Conservation (phyloP, 2,329 filamentous ascomycete species). For the Chalara sp. region DNA sequence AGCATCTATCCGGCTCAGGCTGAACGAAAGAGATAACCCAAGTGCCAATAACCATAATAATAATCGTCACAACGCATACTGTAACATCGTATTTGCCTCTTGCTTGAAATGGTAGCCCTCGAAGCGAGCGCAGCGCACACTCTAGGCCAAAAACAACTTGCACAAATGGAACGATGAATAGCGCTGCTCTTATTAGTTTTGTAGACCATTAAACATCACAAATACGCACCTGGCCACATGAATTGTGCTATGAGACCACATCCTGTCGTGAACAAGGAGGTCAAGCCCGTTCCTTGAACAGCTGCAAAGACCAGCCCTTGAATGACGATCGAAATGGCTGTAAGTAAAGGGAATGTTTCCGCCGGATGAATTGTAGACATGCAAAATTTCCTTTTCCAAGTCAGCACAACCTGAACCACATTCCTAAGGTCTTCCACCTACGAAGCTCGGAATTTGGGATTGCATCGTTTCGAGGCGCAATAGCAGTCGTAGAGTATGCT, state of each 20-base stretch:
- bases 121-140: slow-evolving; percentile 48
- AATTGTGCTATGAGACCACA: slow-evolving; percentile 49
- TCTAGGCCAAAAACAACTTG: slow-evolving; percentile 62
- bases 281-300: slow-evolving; percentile 48
- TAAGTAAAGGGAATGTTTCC: slow-evolving; percentile 43
- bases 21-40: slow-evolving; percentile 52
- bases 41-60: slow-evolving; percentile 44
- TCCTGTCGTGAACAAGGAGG: slow-evolving; percentile 41
- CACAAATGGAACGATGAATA: slow-evolving; percentile 60
- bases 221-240: slow-evolving; percentile 49
- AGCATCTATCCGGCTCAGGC: slow-evolving; percentile 52
- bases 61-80: slow-evolving; percentile 46
- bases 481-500: slow-evolving; percentile 49
- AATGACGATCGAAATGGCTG: slow-evolving; percentile 49
- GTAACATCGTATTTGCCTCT: slow-evolving; percentile 53
- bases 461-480: slow-evolving; percentile 26
- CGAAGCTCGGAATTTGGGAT: slow-evolving; percentile 27
- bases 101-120: slow-evolving; percentile 47
- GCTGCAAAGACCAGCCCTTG: slow-evolving; percentile 52
- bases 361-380: slow-evolving; percentile 28
- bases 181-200: slow-evolving; percentile 39
- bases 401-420: slow-evolving; percentile 25
- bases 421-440: slow-evolving; percentile 34
- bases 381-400: slow-evolving; percentile 24
- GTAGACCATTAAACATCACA: no score